These are phyloP conservation scores for Fusarium concolor DNA, from an alignment of 2,329 filamentous ascomycete species.

Conservation along the genomic window DNA sequence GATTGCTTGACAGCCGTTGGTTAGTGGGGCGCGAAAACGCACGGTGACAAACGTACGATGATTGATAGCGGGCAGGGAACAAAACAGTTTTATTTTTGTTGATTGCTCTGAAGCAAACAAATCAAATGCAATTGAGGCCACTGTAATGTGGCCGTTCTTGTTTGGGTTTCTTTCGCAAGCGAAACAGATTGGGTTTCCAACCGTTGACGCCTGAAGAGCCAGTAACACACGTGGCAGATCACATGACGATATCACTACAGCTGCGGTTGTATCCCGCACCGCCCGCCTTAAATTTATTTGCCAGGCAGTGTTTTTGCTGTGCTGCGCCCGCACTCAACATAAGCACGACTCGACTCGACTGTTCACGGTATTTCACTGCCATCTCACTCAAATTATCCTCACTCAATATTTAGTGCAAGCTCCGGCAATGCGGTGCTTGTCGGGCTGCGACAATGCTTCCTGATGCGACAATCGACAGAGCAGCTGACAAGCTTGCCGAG, in stretches of 20 bases:
- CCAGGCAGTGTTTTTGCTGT: neutral
- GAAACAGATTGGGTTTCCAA: neutral
- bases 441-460: constrained; percentile 36
- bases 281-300: constrained; percentile 17
- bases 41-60: neutral
- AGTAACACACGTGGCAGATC: constrained; percentile 15
- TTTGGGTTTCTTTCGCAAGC: neutral
- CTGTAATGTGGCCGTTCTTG: neutral
- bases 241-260: constrained; percentile 4
- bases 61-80: neutral
- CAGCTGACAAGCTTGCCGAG: constrained; percentile 47
- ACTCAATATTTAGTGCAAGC: neutral
- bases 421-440: constrained; percentile 30
- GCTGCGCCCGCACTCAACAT: constrained; percentile 14
- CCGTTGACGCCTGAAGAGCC: constrained; percentile 6
- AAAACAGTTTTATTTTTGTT: neutral
- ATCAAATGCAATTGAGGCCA: neutral
- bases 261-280: neutral
- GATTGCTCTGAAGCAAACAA: neutral
- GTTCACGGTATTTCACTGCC: neutral
- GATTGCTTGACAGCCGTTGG: neutral
- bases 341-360: constrained; percentile 11
- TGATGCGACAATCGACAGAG: constrained; percentile 37
- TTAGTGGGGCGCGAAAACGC: neutral
- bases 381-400: neutral